These are phyloP conservation scores for fission yeast (Schizosaccharomyces pombe) DNA, from an alignment of 805 yeast genomes.

Conservation along the genomic window ASM294v3 CU329670.1:4403001-4403500, in stretches of 20 bases:
- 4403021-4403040: constrained; percentile 11
- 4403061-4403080: constrained; percentile 13
- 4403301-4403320: constrained; percentile 76
- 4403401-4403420: constrained; percentile 40
- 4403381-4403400: constrained; percentile 39
- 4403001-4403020: constrained; percentile 14
- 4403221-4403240: constrained; percentile 16
- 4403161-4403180: constrained; percentile 12
- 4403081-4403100: constrained; percentile 15
- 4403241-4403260: constrained; percentile 65
- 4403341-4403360: constrained; percentile 3
- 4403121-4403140: constrained; percentile 11
- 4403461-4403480: constrained; percentile 16
- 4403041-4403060: constrained; percentile 14
- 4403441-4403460: constrained; percentile 13
- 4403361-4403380: neutral
- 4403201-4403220: constrained; percentile 9
- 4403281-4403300: constrained; percentile 35
- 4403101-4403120: constrained; percentile 16
- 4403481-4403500: constrained; percentile 18
- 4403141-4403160: neutral
- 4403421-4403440: constrained; percentile 82
- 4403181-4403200: constrained; percentile 18
- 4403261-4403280: constrained; percentile 59
- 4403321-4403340: constrained; percentile 48